These are phyloP conservation scores for Agapanthus africanus DNA, from an alignment of 106 monocot genomes.

Conservation along the genomic window DNA sequence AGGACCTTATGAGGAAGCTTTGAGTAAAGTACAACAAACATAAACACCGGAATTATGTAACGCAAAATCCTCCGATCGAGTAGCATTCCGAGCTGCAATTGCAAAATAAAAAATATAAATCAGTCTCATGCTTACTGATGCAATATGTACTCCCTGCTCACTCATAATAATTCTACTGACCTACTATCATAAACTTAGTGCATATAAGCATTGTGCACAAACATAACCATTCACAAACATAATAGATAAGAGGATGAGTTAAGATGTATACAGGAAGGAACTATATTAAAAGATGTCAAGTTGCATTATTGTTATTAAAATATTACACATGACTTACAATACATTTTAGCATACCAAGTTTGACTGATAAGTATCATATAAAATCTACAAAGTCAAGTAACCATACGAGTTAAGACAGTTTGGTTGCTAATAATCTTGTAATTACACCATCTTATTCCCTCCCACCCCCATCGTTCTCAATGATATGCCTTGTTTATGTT, in stretches of 20 bases:
- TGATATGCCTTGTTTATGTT: no score
- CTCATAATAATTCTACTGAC: not conserved
- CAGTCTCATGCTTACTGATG: not conserved
- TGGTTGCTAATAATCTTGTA: no score
- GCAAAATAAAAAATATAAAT: not conserved
- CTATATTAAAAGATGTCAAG: not conserved
- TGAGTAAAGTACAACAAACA: constrained; percentile 83
- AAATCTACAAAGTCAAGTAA: no score
- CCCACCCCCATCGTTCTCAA: no score
- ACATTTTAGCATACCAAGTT: not conserved
- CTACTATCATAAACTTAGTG: not conserved
- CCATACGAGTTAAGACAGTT: no score
- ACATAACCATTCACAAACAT: no score
- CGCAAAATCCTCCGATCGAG: constrained; percentile 62
- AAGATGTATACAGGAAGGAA: not conserved
- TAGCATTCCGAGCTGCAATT: constrained; percentile 61
- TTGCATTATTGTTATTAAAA: not conserved
- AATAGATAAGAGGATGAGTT: not conserved
- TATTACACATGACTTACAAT: not conserved
- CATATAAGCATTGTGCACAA: not conserved
- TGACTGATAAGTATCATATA: not conserved
- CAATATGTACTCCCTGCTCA: constrained; percentile 1
- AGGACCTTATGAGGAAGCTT: constrained; percentile 92
- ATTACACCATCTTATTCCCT: no score
- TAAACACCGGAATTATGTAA: constrained; percentile 68